Evolutionary conservation across 306 rosid genomes (phyloP), one percentile per base, ranked within the genome.

Genomic region (Vigna unguiculata): DNA sequence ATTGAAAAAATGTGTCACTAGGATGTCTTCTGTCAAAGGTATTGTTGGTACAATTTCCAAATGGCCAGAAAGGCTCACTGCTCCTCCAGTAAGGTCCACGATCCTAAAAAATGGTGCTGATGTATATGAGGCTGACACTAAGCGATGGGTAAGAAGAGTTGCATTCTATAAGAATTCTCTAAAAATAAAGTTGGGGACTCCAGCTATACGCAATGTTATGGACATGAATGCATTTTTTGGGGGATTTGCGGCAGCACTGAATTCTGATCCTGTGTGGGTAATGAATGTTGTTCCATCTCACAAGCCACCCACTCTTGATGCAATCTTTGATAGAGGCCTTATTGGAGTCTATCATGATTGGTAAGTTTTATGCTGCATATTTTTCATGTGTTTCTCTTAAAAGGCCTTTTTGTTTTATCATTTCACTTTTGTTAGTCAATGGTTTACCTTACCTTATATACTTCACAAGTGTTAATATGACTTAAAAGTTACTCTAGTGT

Each of bases 161-260:
- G 78, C 88, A 25, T 78, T 88, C 87, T 96, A 96, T 72, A 96
- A 96, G 79, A 86, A 86, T 69, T 74, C 96, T 53, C 89, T 96
- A 68, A 85, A 87, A 54, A 73, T 91, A 82, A 92, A 88, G 86
- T 91, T 96, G 78, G 99, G 99, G 60, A 92, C 96, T 72, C 54
- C 93, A n/a, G 88, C 96, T 10, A 82, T 92, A 30, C 98, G 98
- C 79, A 96, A 96, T 36, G 71, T 92, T 85, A 92, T 96, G 96
- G 99, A 96, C 78, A 89, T 96, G 99, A 96, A 92, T 88, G 97
- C 97, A 57, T 86, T 92, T 72, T 89, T 96, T 85, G 99, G 99
- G 74, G 99, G 98, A 60, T 96, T 96, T 78, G 99, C 99, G 0
- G 97, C 96, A 28, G 99, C 98, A 32, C 76, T 96, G 22, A 86